Evolutionary conservation across 1,139 yeast genomes (phyloP).

Genomic region (Geotrichum klebahnii): DNA sequence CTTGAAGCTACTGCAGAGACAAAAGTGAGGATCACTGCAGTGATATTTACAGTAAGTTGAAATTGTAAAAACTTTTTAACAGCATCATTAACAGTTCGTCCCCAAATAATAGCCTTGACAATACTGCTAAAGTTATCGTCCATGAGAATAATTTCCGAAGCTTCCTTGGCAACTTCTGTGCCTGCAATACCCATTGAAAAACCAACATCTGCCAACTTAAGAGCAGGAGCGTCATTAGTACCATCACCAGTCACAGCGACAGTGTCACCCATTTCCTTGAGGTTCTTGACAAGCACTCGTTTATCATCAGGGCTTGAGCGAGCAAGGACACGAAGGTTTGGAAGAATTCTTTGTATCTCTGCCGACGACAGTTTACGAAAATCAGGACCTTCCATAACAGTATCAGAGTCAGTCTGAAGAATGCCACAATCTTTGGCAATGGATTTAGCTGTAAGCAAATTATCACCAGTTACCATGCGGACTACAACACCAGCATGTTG

Average conservation of each 20-base stretch:
- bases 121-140: conserved; percentile 93
- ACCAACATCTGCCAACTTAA: conserved; percentile 79
- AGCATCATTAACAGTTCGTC: conserved; percentile 91
- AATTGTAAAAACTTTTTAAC: conserved; percentile 94
- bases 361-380: conserved; percentile 62
- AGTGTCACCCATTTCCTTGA: conserved; percentile 77
- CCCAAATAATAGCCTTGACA: conserved; percentile 99
- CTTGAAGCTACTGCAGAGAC: conserved; percentile 85
- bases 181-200: conserved; percentile 82
- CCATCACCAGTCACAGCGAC: conserved; percentile 99
- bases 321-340: conserved; percentile 77
- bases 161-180: conserved; percentile 78
- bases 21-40: conserved; percentile 91
- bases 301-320: conserved; percentile 96
- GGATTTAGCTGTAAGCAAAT: conserved; percentile 81
- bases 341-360: conserved; percentile 61
- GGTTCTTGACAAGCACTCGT: conserved; percentile 75
- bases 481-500: conserved; percentile 88
- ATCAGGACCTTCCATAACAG: conserved; percentile 89
- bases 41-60: conserved; percentile 90
- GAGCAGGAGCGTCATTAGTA: conserved; percentile 78
- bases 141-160: conserved; percentile 76
- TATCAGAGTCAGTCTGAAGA: conserved; percentile 47
- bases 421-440: conserved; percentile 86
- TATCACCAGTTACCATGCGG: conserved; percentile 97